Evolutionary conservation across 768 basidiomycete genomes (phyloP), one percentile per base, ranked within the genome.

Genomic region (Phylloporus sp.): DNA sequence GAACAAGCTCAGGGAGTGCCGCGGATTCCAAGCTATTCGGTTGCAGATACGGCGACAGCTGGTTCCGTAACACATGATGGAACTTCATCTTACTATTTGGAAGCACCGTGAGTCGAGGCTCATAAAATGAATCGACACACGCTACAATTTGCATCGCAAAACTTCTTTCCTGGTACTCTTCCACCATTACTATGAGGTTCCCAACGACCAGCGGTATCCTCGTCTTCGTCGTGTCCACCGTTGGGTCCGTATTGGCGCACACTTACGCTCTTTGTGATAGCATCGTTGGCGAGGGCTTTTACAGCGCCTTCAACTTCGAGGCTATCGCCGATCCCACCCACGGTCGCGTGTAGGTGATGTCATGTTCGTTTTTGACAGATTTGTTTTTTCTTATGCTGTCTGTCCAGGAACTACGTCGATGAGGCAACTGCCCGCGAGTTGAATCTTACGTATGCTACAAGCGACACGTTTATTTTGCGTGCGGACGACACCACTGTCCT

Each of bases 401-500:
- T 9, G 11, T 39, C 7, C 21, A 69, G 66, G 26, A 70, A 68
- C 53, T 71, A 71, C 38, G 65, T 71, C 6, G 37, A 62, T 41
- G 35, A 59, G 37, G 33, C 57, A 9, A 64, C 56, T 2, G 67
- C 69, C 29, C 55, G 55, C 33, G 49, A 24, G 4, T 46, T 61
- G 23, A 60, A 61, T 38, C 57, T 71, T 42, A 62, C 63, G 1
- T 65, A 60, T 35, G 58, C 57, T 5, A 53, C 57, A 2, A 40
- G 45, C 8, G 17, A 64, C 31, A 63, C 57, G 4, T 68, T 70
- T 43, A 54, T 69, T 31, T 55, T 71, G 56, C 70, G 69, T 5
- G 67, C 69, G n/a, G 71, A 71, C 35, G 57, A 69, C 43, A 68
- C 60, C 0, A 62, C 62, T 7, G 48, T 59, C 8, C 59, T 71